Percentiles rank a stretch among this genome's conserved stretches.
Evolutionary conservation across 768 basidiomycete species (phyloP).

Genomic region (Suillus discolor): DNA sequence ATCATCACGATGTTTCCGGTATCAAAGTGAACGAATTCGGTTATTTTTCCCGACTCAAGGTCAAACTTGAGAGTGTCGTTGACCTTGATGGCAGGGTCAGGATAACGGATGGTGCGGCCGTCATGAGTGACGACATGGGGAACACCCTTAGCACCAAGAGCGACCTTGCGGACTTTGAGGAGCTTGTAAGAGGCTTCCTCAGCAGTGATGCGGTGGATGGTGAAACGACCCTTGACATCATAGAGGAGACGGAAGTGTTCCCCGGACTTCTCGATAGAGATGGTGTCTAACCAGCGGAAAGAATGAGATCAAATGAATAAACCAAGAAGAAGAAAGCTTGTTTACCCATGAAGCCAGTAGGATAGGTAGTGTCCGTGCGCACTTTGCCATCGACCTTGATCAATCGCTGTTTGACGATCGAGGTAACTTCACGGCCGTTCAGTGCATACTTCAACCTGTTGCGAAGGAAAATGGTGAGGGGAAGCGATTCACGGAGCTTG

Average conservation of each 20-base stretch:
- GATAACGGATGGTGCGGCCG: constrained; percentile 99
- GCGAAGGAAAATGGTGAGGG: constrained; percentile 95
- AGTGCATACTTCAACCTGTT: constrained; percentile 99
- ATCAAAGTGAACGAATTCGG: constrained; percentile 92
- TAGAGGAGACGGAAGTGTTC: constrained; percentile 99
- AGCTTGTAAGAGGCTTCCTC: constrained; percentile 98
- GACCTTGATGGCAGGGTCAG: constrained; percentile 91
- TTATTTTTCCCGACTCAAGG: constrained; percentile 92
- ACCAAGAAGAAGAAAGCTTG: neutral
- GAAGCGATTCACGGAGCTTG: constrained; percentile 98
- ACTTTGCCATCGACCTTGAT: constrained; percentile 99
- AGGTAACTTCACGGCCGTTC: constrained; percentile 92
- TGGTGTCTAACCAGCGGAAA: constrained; percentile 64
- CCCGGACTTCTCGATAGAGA: constrained; percentile 96
- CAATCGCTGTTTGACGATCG: constrained; percentile 94
- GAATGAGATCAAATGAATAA: constrained; percentile 2
- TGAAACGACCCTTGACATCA: constrained; percentile 99
- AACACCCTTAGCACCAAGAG: constrained; percentile 90
- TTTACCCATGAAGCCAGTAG: constrained; percentile 96
- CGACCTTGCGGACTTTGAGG: constrained; percentile 89
- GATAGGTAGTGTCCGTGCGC: constrained; percentile 95
- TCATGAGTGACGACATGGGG: constrained; percentile 99
- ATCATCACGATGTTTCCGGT: constrained; percentile 96
- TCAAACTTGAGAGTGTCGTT: constrained; percentile 99
- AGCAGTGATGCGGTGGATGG: constrained; percentile 97